Conservation (phyloP, 2,329 filamentous ascomycete species). For the Cadophora sp. region DNA sequence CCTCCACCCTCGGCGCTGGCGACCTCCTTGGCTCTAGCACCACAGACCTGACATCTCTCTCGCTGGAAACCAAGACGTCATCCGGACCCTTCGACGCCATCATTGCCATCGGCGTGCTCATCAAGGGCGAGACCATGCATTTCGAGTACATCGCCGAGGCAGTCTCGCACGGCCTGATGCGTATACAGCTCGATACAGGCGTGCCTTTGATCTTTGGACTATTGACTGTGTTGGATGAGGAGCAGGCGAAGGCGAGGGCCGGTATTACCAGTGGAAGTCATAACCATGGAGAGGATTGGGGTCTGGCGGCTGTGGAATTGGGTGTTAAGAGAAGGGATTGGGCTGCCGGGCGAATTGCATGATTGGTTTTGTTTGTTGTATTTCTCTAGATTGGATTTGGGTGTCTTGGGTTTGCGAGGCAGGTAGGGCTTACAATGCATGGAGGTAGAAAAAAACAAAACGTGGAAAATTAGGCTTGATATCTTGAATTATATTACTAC, state of each 20-base stretch:
- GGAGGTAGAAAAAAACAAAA: conserved; percentile 3
- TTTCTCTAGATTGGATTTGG: conserved; percentile 8
- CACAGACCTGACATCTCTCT: conserved; percentile 66
- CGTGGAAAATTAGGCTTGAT: conserved; percentile 11
- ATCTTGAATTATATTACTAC: conserved; percentile 35
- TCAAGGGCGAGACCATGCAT: conserved; percentile 99
- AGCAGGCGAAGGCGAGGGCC: conserved; percentile 85
- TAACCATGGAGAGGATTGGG: conserved; percentile 98
- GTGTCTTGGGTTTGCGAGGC: neutral
- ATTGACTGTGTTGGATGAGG: conserved; percentile 85
- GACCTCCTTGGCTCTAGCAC: conserved; percentile 76
- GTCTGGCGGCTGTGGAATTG: conserved; percentile 90
- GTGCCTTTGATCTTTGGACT: conserved; percentile 92
- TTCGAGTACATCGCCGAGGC: conserved; percentile 98
- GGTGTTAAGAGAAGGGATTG: conserved; percentile 86
- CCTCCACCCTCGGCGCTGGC: conserved; percentile 68
- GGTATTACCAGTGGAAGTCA: conserved; percentile 83
- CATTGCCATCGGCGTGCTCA: conserved; percentile 93
- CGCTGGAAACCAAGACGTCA: conserved; percentile 49
- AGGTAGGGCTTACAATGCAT: neutral
- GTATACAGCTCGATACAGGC: conserved; percentile 86
- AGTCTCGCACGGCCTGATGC: conserved; percentile 91
- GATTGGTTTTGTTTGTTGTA: neutral
- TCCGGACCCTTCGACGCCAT: conserved; percentile 85
- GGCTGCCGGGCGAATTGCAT: conserved; percentile 55